Evolutionary conservation across 2,329 filamentous ascomycete genomes (phyloP).

Genomic region (Fusarium musae): DNA sequence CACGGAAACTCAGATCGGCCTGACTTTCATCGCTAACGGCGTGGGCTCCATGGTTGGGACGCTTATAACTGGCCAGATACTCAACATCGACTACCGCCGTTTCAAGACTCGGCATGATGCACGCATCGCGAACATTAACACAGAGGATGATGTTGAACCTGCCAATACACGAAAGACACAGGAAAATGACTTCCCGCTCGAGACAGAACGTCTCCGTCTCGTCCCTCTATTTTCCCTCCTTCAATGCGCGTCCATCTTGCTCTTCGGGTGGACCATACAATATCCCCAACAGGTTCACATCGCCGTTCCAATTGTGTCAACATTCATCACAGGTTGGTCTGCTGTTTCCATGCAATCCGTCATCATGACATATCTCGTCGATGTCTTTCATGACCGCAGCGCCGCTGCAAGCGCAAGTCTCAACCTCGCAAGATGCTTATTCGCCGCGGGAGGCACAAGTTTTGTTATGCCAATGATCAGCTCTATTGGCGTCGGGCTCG

Average conservation of each 20-base stretch:
- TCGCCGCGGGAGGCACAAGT: conserved; percentile 62
- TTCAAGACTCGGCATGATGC: conserved; percentile 45
- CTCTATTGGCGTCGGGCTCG: conserved; percentile 56
- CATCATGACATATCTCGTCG: conserved; percentile 64
- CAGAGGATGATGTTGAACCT: accelerated
- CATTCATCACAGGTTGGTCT: conserved; percentile 64
- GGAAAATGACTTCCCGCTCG: conserved; percentile 56
- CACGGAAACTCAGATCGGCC: conserved; percentile 57
- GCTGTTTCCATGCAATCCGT: conserved; percentile 60
- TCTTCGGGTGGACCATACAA: conserved; percentile 65
- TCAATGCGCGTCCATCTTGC: conserved; percentile 58
- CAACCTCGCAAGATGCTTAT: conserved; percentile 63
- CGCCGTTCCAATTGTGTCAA: conserved; percentile 60
- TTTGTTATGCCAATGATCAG: conserved; percentile 62
- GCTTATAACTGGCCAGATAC: conserved; percentile 61
- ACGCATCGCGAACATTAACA: background rate
- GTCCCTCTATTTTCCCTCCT: conserved; percentile 57
- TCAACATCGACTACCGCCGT: conserved; percentile 62
- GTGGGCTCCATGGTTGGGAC: conserved; percentile 65
- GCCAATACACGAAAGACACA: accelerated
- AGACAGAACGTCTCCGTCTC: conserved; percentile 62
- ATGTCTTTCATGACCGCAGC: conserved; percentile 61
- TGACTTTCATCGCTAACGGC: conserved; percentile 66
- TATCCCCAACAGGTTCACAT: conserved; percentile 56
- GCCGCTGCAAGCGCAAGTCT: conserved; percentile 65